Evolutionary conservation across 352 stramenopile genomes (phyloP), one percentile per base, ranked within the genome.

Genomic region (Pythium periplocum): DNA sequence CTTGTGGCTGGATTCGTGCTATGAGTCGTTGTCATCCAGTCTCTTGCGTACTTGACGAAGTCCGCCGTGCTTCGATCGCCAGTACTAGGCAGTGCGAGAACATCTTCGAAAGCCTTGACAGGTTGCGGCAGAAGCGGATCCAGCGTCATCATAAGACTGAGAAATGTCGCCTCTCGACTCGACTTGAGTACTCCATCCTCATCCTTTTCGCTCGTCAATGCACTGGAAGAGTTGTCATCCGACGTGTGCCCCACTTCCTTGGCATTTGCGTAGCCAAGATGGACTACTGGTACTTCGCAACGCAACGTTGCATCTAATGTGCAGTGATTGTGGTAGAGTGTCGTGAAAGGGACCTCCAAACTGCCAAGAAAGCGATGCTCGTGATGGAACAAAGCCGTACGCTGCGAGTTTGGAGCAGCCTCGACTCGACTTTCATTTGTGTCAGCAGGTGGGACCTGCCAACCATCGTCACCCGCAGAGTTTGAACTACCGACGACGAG

Each of bases 91-190:
- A 59, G 45, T 3, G 46, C 40, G 26, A 61, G 40, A 9, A 34
- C 38, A 10, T 71, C 45, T 38, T 59, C 61, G 30, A 62, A 68
- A 7, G 46, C 11, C 36, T 61, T 52, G 35, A 68, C 35, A 45
- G 75, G 80, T 46, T 74, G 57, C 7, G 80, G 72, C 45, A 97
- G 72, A 34, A 91, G 55, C 7, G 90, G 88, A 47, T 97, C 85
- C 17, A 97, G 63, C n/a, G 85, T 94, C 51, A 94, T 65, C 68
- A 90, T 91, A 12, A 97, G 54, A 50, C 85, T 84, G 7, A 97
- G 59, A 54, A 85, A 96, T 7, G 87, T 95, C 36, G 78, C 73
- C 49, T 83, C 69, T 2, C 83, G 76, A 44, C 76, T 76, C 55
- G 52, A 64, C 35, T 63, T 53, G 46, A 70, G 49, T 11, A 73